Base-by-base conservation (phyloP, 768 basidiomycete genomes). In the Suillus subalutaceus region DNA sequence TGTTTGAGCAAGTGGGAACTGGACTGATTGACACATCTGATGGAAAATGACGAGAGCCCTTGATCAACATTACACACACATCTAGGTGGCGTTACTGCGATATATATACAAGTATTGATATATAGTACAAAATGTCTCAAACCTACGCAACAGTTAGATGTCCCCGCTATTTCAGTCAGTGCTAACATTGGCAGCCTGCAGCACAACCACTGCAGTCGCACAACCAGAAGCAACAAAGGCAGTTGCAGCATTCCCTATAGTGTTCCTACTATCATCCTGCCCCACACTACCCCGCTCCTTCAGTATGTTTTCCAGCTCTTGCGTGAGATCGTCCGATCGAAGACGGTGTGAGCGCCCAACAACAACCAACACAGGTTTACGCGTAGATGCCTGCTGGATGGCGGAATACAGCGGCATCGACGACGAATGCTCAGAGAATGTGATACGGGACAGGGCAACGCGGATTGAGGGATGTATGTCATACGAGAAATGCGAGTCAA, bases 221-320 rank as follows among this genome's bases (percentile, higher is more conserved):
- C 82, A 80, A 1, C 85, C 86, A 7, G 87, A 81, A 3, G 89
- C 80, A 13, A 95, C 86, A 73, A 96, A 86, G 52, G 89, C 89
- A 52, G 90, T 86, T 4, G 88, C 92, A 20, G 92, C 89, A 74
- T 96, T 92, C 7, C 96, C 96, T 37, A 97, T 82, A 30, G 95
- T 94, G 79, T 90, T 91, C 75, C 84, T 82, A 66, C 94, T 86
- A 65, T 68, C 57, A 16, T 74, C 75, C 1, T 40, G 26, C 32
- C 38, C 48, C 4, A 20, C 26, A 5, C 40, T 65, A 38, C 60
- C 62, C 8, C 64, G 50, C 70, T 83, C 83, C 8, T 75, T 65
- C 7, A 83, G 74, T 37, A 92, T 72, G 65, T 78, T 69, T 44
- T 78, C 79, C 69, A 95, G 74, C 79, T 97, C 96, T 0, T 70